phyloP scores from a whole-genome alignment of 805 yeast species.

The Maudiozyma serrabonitensis region DNA sequence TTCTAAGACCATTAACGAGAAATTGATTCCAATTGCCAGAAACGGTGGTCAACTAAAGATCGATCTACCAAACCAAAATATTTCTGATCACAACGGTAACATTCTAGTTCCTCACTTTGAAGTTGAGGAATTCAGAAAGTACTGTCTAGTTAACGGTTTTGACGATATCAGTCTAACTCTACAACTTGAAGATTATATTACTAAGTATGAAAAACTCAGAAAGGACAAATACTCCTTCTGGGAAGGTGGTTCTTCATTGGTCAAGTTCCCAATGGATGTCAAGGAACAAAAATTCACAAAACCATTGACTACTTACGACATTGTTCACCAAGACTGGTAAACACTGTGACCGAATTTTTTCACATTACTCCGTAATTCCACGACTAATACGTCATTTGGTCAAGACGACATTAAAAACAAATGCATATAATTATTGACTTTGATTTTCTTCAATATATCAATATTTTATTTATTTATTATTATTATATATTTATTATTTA shows the following conservation, averaged over 20 bases:
- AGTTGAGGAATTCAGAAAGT: constrained; percentile 85
- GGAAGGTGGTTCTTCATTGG: constrained; percentile 73
- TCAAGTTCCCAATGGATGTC: constrained; percentile 26
- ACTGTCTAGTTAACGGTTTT: constrained; percentile 86
- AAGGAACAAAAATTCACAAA: constrained; percentile 2
- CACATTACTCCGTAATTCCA: neutral
- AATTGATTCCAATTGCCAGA: constrained; percentile 71
- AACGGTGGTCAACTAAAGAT: constrained; percentile 60
- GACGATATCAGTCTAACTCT: constrained; percentile 95
- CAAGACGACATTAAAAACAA: neutral
- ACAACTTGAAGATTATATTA: constrained; percentile 73
- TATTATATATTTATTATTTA: neutral
- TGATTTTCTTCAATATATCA: too few relatives aligned
- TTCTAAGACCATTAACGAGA: constrained; percentile 58
- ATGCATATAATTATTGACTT: neutral
- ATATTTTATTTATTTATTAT: neutral
- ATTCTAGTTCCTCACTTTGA: constrained; percentile 77
- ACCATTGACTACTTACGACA: constrained; percentile 5
- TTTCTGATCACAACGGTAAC: constrained; percentile 55
- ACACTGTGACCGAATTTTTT: too few relatives aligned
- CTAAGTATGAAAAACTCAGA: constrained; percentile 67
- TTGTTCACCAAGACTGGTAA: constrained; percentile 13
- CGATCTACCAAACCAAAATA: constrained; percentile 82
- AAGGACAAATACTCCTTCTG: constrained; percentile 78
- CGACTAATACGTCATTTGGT: neutral